Conservation (phyloP, 1,139 yeast genomes). For the Suhomyces yuchorum region DNA sequence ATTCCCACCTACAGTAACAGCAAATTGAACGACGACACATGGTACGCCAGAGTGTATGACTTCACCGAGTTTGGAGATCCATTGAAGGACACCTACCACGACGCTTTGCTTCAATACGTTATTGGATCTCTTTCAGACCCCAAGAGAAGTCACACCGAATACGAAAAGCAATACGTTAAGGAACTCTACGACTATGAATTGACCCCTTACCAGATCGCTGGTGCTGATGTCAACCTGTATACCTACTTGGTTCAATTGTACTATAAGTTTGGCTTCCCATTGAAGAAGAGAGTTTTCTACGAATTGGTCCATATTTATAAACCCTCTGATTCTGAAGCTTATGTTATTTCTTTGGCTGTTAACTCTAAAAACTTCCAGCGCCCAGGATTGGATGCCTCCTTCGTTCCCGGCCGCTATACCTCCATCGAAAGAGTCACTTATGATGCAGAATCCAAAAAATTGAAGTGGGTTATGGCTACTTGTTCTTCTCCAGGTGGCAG, state of each 20-base stretch:
- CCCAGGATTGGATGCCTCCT: slow-evolving; percentile 19
- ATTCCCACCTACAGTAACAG: slow-evolving; percentile 21
- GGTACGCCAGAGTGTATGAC: slow-evolving; percentile 26
- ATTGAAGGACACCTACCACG: slow-evolving; percentile 18
- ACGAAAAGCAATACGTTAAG: slow-evolving; percentile 38
- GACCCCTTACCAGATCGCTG: slow-evolving; percentile 18
- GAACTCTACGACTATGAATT: slow-evolving; percentile 29
- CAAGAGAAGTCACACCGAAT: slow-evolving; percentile 36
- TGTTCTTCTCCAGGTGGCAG: slow-evolving; percentile 67
- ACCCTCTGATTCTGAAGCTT: slow-evolving; percentile 37
- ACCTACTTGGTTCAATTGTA: slow-evolving; percentile 34
- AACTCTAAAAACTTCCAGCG: slow-evolving; percentile 24
- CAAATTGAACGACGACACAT: slow-evolving; percentile 21
- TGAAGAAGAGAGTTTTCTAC: slow-evolving; percentile 55
- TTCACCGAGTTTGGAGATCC: slow-evolving; percentile 21
- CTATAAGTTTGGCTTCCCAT: slow-evolving; percentile 54
- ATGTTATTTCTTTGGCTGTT: slow-evolving; percentile 56
- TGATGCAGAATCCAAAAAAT: slow-evolving; percentile 36
- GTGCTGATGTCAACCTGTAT: slow-evolving; percentile 13
- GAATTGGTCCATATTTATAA: slow-evolving; percentile 54
- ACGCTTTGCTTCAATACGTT: slow-evolving; percentile 19
- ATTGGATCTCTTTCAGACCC: slow-evolving; percentile 23
- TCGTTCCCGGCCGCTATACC: slow-evolving; percentile 51
- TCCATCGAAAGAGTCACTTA: slow-evolving; percentile 58
- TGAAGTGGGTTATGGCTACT: slow-evolving; percentile 67